These are phyloP conservation scores for Monilinia laxa DNA, from an alignment of 2,329 filamentous ascomycete species.

Conservation along the genomic window DNA sequence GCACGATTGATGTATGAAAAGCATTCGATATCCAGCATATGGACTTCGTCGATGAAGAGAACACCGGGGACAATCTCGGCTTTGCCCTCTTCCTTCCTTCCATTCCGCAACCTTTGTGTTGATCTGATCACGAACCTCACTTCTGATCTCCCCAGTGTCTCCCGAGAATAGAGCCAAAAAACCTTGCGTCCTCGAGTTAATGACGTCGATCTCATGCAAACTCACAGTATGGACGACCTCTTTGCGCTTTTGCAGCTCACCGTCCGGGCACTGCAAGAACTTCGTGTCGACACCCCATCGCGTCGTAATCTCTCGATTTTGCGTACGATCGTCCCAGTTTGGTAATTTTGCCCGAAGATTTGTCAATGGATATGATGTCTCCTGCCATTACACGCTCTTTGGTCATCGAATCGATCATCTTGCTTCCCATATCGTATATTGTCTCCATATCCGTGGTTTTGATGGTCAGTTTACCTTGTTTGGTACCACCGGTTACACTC, in stretches of 20 bases:
- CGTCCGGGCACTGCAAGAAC: slow-evolving; percentile 95
- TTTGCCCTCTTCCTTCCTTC: slow-evolving; percentile 99
- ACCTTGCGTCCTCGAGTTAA: slow-evolving; percentile 98
- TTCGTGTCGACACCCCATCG: slow-evolving; percentile 98
- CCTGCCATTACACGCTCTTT: slow-evolving; percentile 99
- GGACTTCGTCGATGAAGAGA: slow-evolving; percentile 97
- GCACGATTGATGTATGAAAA: slow-evolving; percentile 98
- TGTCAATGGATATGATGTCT: slow-evolving; percentile 98
- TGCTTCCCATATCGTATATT: slow-evolving; percentile 98
- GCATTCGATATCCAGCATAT: slow-evolving; percentile 99
- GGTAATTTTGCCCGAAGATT: slow-evolving; percentile 95
- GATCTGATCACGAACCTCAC: slow-evolving; percentile 97
- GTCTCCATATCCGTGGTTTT: slow-evolving; percentile 99
- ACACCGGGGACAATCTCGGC: slow-evolving; percentile 97
- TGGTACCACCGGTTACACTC: slow-evolving; percentile 92
- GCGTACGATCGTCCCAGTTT: slow-evolving; percentile 95
- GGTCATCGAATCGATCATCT: slow-evolving; percentile 99
- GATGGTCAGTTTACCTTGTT: slow-evolving; percentile 98
- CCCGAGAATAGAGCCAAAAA: slow-evolving; percentile 97
- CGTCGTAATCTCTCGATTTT: slow-evolving; percentile 94
- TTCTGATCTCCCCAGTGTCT: slow-evolving; percentile 95
- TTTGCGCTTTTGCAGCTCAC: slow-evolving; percentile 94
- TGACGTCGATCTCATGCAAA: slow-evolving; percentile 97
- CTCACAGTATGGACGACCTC: slow-evolving; percentile 97
- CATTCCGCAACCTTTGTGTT: slow-evolving; percentile 98